Percentiles rank a stretch among this genome's conserved stretches.
phyloP scores from a whole-genome alignment of 208 protist species.

The Naegleria gruberi region DNA sequence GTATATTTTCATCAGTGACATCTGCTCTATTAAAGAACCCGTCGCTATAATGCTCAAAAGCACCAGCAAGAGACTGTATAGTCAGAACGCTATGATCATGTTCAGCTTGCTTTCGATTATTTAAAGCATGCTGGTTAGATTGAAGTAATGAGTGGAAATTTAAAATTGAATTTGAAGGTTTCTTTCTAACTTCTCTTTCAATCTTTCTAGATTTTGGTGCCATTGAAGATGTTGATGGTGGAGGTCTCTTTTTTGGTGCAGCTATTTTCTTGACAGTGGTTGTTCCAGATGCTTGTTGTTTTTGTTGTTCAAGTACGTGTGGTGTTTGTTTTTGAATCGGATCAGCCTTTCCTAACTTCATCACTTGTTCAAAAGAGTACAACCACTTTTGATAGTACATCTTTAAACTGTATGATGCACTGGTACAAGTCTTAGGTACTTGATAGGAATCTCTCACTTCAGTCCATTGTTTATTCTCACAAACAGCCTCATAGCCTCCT shows the following conservation, averaged over 20 bases:
- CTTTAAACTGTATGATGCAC: slow-evolving; percentile 8
- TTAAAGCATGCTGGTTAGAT: background rate
- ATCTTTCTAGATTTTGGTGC: background rate
- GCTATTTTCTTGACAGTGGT: background rate
- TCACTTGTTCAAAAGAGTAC: slow-evolving; percentile 11
- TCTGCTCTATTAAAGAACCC: background rate
- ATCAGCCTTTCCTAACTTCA: background rate
- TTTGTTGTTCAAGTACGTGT: background rate
- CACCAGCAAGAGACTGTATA: background rate
- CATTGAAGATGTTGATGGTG: background rate
- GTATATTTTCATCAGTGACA: background rate
- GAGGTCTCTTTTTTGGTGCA: background rate
- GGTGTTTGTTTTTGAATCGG: background rate
- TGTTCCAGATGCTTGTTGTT: background rate
- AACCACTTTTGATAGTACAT: background rate
- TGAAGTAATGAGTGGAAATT: background rate
- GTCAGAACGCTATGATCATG: background rate
- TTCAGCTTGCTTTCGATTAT: background rate
- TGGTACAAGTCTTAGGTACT: slow-evolving; percentile 18
- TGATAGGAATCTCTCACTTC: background rate
- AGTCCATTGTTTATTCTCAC: slow-evolving; percentile 12
- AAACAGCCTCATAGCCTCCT: background rate
- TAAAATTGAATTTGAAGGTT: background rate
- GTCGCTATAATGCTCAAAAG: background rate
- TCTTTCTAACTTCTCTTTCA: background rate